Evolutionary conservation across 2,329 filamentous ascomycete genomes (phyloP), one percentile per base, ranked within the genome.

Genomic region (Helotiales sp.): DNA sequence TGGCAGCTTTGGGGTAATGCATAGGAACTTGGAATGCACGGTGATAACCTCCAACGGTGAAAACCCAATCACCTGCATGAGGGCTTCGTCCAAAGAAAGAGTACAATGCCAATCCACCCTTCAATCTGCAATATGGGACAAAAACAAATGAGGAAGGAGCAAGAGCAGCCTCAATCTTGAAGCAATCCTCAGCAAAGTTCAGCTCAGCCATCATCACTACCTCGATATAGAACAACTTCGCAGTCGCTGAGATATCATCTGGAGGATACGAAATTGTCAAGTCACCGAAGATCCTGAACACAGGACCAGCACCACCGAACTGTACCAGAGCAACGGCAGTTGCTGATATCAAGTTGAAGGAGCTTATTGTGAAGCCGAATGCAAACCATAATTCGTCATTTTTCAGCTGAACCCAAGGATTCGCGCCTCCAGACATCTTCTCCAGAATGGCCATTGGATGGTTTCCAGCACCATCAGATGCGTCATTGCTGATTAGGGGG

Each of bases 1-100:
- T 76, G 4, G 75, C 73, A 0, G 80, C 79, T 1, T 72, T 73
- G 0, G 82, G 82, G 55, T 79, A 85, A 5, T 75, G 69, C 0
- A 59, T 17, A 0, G 82, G 82, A 0, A 67, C 45, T 0, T 58
- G 57, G 70, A 76, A 84, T 0, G 77, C 73, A 2, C 67, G 74
- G 67, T 84, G 82, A 68, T 81, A 84, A 1, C 82, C 83, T 5
- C 83, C 83, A 26, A 83, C 64, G 2, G 79, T 80, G 64, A 84
- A 82, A 13, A 84, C 82, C 61, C 73, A 84, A 67, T 83, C 75
- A 1, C 82, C 82, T 4, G 71, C 67, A 24, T 70, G 61, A 6
- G 73, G 58, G 7, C 58, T 67, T 6, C 72, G 34, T 6, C 28
- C 60, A 28, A 52, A 75, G 55, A 80, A 82, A 79, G 79, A 83